Base-by-base conservation (phyloP, 495 filamentous ascomycete genomes). In the Cercophora newfieldiana region DNA sequence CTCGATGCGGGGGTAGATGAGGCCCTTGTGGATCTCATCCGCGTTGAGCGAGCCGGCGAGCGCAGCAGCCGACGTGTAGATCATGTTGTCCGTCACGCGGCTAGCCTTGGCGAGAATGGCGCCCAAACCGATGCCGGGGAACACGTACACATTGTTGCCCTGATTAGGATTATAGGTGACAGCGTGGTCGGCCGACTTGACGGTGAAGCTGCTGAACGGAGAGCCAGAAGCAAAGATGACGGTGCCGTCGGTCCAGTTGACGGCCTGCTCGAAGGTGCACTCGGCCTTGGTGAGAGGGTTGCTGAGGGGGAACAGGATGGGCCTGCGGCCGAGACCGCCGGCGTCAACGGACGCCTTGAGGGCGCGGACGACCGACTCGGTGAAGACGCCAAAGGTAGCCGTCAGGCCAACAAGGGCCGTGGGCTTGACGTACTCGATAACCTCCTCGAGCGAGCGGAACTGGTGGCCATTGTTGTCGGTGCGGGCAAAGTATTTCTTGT, bases 401-500 rank as follows among this genome's bases (percentile, higher is more conserved):
- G 93, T 96, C 29, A 99, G 85, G 72, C 95, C 95, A 80, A 99
- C 91, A 21, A 99, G 87, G 68, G 94, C 96, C 24, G 93, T 96
- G 7, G 95, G 95, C 81, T 93, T 88, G 69, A 98, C 93, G 72
- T 94, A 89, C 73, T 97, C 93, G 61, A 97, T 90, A 54, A 97
- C 91, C 70, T 96, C 90, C 70, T 93, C 91, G 1, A 99, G 87
- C n/a, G 86, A 90, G 79, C 88, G 88, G 86, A 89, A 91, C 79
- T 99, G 95, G 72, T 90, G 83, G 72, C 93, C 93, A n/a, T 88
- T 81, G 83, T 99, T 98, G 78, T 98, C 94, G 55, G 85, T 81
- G 55, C 95, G 93, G 50, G 93, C 91, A 72, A 99, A 99, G 87
- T 96, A 97, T 77, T 96, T 86, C 81, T 99, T 99, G 88, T 99